Conservation (phyloP, 1,284 basidiomycete genomes). For the Vanrija sp. region DNA sequence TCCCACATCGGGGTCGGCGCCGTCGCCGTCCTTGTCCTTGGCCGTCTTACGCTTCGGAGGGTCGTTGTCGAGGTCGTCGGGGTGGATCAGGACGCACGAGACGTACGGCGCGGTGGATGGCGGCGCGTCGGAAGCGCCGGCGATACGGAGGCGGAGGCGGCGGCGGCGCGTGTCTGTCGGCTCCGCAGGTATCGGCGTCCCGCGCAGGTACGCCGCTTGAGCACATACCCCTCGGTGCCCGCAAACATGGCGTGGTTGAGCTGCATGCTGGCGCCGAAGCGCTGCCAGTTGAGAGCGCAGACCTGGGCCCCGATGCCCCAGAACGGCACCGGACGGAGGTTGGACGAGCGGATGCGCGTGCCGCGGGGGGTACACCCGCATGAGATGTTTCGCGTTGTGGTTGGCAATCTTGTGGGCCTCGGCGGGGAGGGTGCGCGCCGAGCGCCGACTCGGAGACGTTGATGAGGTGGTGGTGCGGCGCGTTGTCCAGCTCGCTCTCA, state of each 20-base stretch:
- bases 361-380: constrained; percentile 88
- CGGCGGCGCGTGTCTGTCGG: neutral
- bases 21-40: neutral
- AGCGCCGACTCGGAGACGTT: constrained; percentile 17
- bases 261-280: constrained; percentile 62
- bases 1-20: constrained; percentile 67
- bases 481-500: constrained; percentile 4
- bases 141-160: constrained; percentile 10
- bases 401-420: constrained; percentile 51
- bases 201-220: constrained; percentile 60
- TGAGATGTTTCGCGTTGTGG: constrained; percentile 80
- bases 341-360: constrained; percentile 72
- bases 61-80: constrained; percentile 8
- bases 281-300: constrained; percentile 97
- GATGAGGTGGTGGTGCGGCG: constrained; percentile 15
- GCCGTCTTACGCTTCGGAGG: constrained; percentile 19
- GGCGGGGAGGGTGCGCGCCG: constrained; percentile 4
- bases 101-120: constrained; percentile 9
- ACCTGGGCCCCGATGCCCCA: constrained; percentile 90
- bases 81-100: constrained; percentile 14
- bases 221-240: constrained; percentile 78
- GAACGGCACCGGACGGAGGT: constrained; percentile 83
- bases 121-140: constrained; percentile 12
- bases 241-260: constrained; percentile 92
- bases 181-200: neutral